These are phyloP conservation scores for Pichia ethanolica DNA, from an alignment of 805 yeast species.

Conservation along the genomic window DNA sequence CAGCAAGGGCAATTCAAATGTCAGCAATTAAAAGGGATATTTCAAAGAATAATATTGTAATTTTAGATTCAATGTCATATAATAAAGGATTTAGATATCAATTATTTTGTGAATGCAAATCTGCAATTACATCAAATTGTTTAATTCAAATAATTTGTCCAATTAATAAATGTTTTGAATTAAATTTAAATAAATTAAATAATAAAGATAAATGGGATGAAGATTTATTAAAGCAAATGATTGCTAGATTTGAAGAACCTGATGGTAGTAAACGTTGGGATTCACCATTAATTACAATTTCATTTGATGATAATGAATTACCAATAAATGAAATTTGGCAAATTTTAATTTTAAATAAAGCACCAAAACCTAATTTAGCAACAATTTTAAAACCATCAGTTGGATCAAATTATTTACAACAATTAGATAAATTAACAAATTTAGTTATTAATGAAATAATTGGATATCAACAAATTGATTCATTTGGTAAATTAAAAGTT, in stretches of 20 bases:
- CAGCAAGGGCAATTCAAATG: slow-evolving; percentile 76
- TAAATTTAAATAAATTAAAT: slow-evolving; percentile 40
- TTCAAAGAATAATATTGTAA: slow-evolving; percentile 60
- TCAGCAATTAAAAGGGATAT: slow-evolving; percentile 83
- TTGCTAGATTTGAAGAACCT: slow-evolving; percentile 91
- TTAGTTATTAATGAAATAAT: slow-evolving; percentile 54
- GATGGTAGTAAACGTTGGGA: slow-evolving; percentile 86
- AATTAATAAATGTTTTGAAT: slow-evolving; percentile 39
- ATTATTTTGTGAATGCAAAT: slow-evolving; percentile 87
- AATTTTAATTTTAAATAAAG: slow-evolving; percentile 49
- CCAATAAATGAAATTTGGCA: slow-evolving; percentile 66
- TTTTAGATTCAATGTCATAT: slow-evolving; percentile 79
- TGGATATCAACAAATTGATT: slow-evolving; percentile 50
- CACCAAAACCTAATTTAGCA: slow-evolving; percentile 76
- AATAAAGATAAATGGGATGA: slow-evolving; percentile 50
- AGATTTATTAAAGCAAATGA: slow-evolving; percentile 56
- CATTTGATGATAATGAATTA: slow-evolving; percentile 44
- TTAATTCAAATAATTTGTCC: slow-evolving; percentile 76
- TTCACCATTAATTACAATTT: slow-evolving; percentile 74
- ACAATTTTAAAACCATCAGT: slow-evolving; percentile 77
- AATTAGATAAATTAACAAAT: slow-evolving; percentile 66
- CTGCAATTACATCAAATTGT: slow-evolving; percentile 71
- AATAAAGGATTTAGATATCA: slow-evolving; percentile 96
- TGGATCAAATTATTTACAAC: slow-evolving; percentile 66
- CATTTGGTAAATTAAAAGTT: slow-evolving; percentile 38